These are phyloP conservation scores for Chytriomyces confervae DNA, from an alignment of 192 early-diverging fungal genomes.

Conservation along the genomic window DNA sequence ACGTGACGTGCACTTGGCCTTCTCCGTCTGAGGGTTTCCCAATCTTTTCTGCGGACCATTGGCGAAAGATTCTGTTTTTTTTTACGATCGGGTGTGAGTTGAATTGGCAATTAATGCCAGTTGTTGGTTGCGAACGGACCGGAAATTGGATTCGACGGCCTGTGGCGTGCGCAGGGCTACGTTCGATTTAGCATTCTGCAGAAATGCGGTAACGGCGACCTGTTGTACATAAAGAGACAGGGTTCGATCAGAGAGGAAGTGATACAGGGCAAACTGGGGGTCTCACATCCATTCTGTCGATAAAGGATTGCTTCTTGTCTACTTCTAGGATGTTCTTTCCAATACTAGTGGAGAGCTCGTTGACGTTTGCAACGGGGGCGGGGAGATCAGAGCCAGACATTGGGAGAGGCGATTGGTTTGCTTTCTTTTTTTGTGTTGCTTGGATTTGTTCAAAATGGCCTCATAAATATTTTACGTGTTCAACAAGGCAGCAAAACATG, in stretches of 20 bases:
- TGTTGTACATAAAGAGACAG: no score
- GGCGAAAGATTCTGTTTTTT: constrained; percentile 51
- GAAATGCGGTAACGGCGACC: constrained; percentile 37
- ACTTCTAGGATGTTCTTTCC: neutral
- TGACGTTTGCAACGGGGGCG: neutral
- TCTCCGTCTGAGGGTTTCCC: constrained; percentile 22
- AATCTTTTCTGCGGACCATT: constrained; percentile 54
- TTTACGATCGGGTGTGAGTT: neutral
- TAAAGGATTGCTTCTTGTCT: constrained; percentile 32
- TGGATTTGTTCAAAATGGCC: no score
- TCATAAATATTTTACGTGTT: neutral
- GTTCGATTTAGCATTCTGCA: constrained; percentile 31
- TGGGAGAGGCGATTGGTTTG: no score
- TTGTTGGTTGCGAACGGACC: constrained; percentile 22
- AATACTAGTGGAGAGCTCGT: neutral
- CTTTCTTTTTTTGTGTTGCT: neutral
- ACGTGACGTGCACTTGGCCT: constrained; percentile 51
- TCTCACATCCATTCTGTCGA: constrained; percentile 41
- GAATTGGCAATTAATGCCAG: neutral
- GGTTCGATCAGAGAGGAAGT: neutral
- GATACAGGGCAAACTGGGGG: neutral
- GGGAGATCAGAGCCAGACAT: neutral
- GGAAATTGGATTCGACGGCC: constrained; percentile 51
- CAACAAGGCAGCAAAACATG: no score
- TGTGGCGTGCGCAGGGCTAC: constrained; percentile 53